Evolutionary conservation across 495 filamentous ascomycete genomes (phyloP), one percentile per base, ranked within the genome.

Genomic region (Aspergillus haitiensis): DNA sequence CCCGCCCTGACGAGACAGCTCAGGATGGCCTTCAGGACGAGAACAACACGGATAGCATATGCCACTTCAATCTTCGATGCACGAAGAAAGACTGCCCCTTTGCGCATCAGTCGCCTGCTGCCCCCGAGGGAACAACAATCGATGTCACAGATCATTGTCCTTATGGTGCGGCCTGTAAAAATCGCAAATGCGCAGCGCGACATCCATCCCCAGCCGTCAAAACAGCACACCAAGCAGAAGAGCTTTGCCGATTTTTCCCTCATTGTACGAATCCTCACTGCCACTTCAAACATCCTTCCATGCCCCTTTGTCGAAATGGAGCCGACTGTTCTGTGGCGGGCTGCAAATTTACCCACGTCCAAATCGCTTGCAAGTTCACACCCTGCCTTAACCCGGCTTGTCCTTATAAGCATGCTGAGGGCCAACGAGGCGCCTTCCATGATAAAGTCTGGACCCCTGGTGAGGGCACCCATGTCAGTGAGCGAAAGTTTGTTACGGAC

Each of bases 181-280:
- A 97, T 76, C 80, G 82, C 40, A 99, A 99, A 73, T 99, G 94
- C 66, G 88, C 88, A 2, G 93, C 85, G 27, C 87, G 89, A 10
- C 94, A 99, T 70, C 94, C 94, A 6, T 98, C 94, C 16, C 94
- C 95, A 10, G 91, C 93, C 9, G 81, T 87, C 60, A 89, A 86
- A 70, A 70, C 82, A 36, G 85, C 85, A 11, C 88, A 91, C 73
- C 88, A 94, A 70, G 81, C 86, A 50, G 89, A 96, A 69, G 83
- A 87, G 69, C 87, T 96, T 66, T 99, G 94, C 86, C 89, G 86
- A 66, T 99, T 93, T 81, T 97, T 86, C 72, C 92, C 94, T 42
- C 89, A 97, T 76, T 99, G 94, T 79, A 87, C 89, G 40, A 96
- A 96, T 69, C 81, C 87, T 7, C 74, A 81, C 57, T 99, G 94